These are phyloP conservation scores for Russula sp. DNA, from an alignment of 768 basidiomycete genomes.

Conservation along the genomic window DNA sequence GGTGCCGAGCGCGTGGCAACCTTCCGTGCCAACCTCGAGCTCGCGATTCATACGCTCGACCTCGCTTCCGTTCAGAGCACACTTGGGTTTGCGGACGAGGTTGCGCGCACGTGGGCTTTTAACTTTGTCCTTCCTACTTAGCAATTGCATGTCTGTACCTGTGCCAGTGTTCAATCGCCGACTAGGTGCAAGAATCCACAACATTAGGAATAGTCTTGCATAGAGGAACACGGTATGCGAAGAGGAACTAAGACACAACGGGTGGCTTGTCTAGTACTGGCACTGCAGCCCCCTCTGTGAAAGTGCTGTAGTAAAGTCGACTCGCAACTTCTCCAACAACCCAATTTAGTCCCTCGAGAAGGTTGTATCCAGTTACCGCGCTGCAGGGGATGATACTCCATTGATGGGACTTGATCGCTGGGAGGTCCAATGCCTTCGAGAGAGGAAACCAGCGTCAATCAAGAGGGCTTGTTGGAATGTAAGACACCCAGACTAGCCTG, in stretches of 20 bases:
- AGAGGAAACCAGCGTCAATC: conserved; percentile 1
- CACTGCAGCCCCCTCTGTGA: background rate
- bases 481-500: conserved; percentile 47
- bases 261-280: background rate
- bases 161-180: background rate
- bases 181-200: too few relatives aligned
- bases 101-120: conserved; percentile 44
- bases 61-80: conserved; percentile 53
- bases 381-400: conserved; percentile 92
- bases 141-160: too few relatives aligned
- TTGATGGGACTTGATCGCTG: conserved; percentile 75
- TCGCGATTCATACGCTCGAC: conserved; percentile 61
- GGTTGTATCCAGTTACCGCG: conserved; percentile 81
- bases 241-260: conserved; percentile 1
- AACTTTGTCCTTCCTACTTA: background rate
- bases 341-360: conserved; percentile 87
- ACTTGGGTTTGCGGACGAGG: conserved; percentile 50
- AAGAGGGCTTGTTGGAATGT: background rate
- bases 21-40: conserved; percentile 51
- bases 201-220: background rate
- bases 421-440: conserved; percentile 69
- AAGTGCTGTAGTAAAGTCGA: conserved; percentile 75
- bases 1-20: conserved; percentile 47
- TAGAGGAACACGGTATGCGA: background rate
- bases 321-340: conserved; percentile 82